Evolutionary conservation across 176 grass and related monocot species (phyloP), one percentile per base, ranked within the genome.

Genomic region (Dendrocalamus sinicus): DNA sequence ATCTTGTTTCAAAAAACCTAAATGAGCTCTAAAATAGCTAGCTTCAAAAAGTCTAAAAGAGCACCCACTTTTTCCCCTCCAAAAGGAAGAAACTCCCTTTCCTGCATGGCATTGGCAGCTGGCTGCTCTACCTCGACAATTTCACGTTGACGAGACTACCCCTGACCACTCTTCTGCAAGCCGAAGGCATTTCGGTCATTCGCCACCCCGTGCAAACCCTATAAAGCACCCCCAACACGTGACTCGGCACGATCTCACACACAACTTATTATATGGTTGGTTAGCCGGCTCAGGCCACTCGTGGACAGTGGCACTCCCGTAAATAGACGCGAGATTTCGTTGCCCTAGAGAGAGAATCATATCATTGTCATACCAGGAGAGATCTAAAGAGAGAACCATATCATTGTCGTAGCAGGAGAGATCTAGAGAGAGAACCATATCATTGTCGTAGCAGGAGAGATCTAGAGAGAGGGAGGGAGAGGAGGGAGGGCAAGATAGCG

Each of bases 211-310:
- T 4, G 1, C 22, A 32, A 72, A 50, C 55, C 68, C 72, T 91
- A 89, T 86, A 91, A 91, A 82, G 4, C 3, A 7, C 2, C 22
- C 24, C 70, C 39, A 35, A 9, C 70, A 67, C 83, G 82, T 88
- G 77, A 84, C 37, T 3, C 28, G 9, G 76, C 47, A 47, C 9
- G 11, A 41, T 72, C 73, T 20, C 46, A 12, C 64, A 11, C 35
- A 55, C 32, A 32, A 2, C 40, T 28, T 22, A 22, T 28, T 13
- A 9, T 32, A 12, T 13, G 0, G 10, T 14, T 52, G 46, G 67
- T 30, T 87, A 37, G 47, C 63, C 53, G 76, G 50, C 52, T 63
- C 23, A 41, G 62, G 69, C 89, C 69, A 65, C 79, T 82, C 79
- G 65, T 40, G 39, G 51, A 24, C 37, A 75, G 28, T 73, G 77